Percentiles rank a stretch among this genome's conserved stretches.
phyloP scores from a whole-genome alignment of 2,329 filamentous ascomycete species.

The Dendryphion nanum region DNA sequence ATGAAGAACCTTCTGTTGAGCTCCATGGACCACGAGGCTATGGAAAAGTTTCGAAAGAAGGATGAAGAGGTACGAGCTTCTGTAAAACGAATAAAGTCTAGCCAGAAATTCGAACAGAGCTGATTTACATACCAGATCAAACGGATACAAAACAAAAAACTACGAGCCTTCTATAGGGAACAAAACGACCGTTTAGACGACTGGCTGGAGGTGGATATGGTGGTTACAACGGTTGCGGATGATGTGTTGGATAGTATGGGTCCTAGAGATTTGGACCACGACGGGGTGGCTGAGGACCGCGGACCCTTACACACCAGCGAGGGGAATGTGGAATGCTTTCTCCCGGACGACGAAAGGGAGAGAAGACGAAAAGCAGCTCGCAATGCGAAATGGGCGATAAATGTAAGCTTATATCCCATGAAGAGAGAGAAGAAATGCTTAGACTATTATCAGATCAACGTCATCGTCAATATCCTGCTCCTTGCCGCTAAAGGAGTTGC shows the following conservation, averaged over 20 bases:
- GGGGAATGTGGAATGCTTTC: conserved; percentile 54
- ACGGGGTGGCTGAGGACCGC: conserved; percentile 54
- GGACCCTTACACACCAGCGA: conserved; percentile 50
- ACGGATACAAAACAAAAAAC: conserved; percentile 50
- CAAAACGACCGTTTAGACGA: conserved; percentile 57
- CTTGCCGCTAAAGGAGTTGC: conserved; percentile 57
- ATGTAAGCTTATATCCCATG: conserved; percentile 32
- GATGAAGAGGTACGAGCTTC: conserved; percentile 44
- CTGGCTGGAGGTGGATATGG: conserved; percentile 59
- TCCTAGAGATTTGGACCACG: conserved; percentile 54
- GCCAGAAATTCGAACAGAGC: neutral
- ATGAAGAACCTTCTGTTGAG: conserved; percentile 52
- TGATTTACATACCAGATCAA: too few relatives aligned
- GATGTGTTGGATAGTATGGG: conserved; percentile 62
- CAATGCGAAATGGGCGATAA: conserved; percentile 57
- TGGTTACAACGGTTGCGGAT: conserved; percentile 56
- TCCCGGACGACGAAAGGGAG: conserved; percentile 56
- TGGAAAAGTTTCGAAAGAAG: conserved; percentile 52
- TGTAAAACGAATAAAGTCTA: neutral
- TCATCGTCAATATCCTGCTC: conserved; percentile 59
- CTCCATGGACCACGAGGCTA: conserved; percentile 45
- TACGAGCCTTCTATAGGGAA: conserved; percentile 54
- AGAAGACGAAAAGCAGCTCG: conserved; percentile 47
- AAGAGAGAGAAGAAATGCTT: neutral
- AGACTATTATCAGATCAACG: conserved; percentile 48